Evolutionary conservation across 768 basidiomycete genomes (phyloP), one percentile per base, ranked within the genome.

Genomic region (Podaxis pistillaris): DNA sequence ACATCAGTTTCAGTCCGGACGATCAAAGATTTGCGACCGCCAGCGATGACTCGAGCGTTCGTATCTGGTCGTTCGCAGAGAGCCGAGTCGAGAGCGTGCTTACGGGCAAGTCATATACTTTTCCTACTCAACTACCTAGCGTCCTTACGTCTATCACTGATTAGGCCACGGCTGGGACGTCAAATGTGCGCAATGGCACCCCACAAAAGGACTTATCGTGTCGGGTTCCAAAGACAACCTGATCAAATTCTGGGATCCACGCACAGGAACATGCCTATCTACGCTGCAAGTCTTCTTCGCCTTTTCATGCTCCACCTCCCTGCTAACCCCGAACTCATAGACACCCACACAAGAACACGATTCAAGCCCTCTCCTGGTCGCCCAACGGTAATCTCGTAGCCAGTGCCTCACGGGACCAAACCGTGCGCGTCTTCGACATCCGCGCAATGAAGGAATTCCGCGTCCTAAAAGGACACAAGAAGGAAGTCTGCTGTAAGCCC

Each of bases 161-260:
- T 17, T 22, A 94, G 95, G 95, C n/a, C 96, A 98, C 68, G 95
- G 96, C 4, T 98, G 96, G 95, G 97, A 99, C 69, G 97, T 99
- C 22, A 92, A 96, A 71, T 97, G 94, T 64, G 94, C 98, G 0
- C 91, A 98, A 78, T 99, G 97, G 97, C 97, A 99, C 76, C 94
- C 95, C 4, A 93, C 91, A 0, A 98, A 98, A 75, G 96, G 96
- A 9, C 80, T 99, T 8, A 83, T 99, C 22, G 94, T 92, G 4
- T 95, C 93, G 2, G 97, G 97, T 26, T 94, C 93, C 68, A 98
- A 98, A 75, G 97, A 99, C 75, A 97, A 98, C 74, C 86, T 94
- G 68, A 94, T 98, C 75, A 98, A 98, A 70, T 99, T 99, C 76
- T 99, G 97, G 97, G 97, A 99, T 73, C 97, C 97, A 22, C 83